These are phyloP conservation scores for Neurospora sp. DNA, from an alignment of 495 filamentous ascomycete species.

Conservation along the genomic window DNA sequence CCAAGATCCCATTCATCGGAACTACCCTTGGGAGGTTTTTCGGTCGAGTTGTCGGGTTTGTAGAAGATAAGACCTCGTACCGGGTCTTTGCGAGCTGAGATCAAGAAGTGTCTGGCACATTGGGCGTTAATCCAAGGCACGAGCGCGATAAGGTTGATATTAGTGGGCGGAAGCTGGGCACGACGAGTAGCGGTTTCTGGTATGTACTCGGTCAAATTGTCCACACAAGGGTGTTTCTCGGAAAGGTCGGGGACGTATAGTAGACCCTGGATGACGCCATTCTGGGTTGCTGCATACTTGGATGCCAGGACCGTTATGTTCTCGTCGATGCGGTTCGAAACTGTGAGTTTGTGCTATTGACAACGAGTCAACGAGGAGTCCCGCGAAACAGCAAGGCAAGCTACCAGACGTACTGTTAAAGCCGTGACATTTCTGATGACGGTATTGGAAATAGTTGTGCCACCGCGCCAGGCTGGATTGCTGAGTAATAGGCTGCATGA, in stretches of 20 bases:
- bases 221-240: conserved; percentile 45
- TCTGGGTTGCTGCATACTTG: conserved; percentile 40
- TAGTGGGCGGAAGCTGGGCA: conserved; percentile 57
- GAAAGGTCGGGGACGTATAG: conserved; percentile 70
- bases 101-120: conserved; percentile 61
- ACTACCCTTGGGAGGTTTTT: conserved; percentile 47
- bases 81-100: conserved; percentile 45
- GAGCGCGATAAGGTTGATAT: conserved; percentile 57
- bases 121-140: conserved; percentile 72
- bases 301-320: conserved; percentile 64
- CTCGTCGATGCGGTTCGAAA: conserved; percentile 43
- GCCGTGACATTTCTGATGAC: conserved; percentile 39
- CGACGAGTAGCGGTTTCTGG: conserved; percentile 66
- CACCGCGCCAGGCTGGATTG: conserved; percentile 33
- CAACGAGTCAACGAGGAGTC: background rate
- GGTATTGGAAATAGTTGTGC: conserved; percentile 32
- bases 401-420: conserved; percentile 28
- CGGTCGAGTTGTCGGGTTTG: conserved; percentile 45
- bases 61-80: conserved; percentile 68
- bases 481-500: conserved; percentile 35
- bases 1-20: conserved; percentile 56
- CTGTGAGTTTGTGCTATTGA: conserved; percentile 23
- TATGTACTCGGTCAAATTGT: conserved; percentile 45
- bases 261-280: conserved; percentile 55
- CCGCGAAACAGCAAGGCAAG: background rate